Percentiles rank a stretch among this genome's conserved stretches.
Conservation (phyloP, 768 basidiomycete species). For the Pisolithus sp. region DNA sequence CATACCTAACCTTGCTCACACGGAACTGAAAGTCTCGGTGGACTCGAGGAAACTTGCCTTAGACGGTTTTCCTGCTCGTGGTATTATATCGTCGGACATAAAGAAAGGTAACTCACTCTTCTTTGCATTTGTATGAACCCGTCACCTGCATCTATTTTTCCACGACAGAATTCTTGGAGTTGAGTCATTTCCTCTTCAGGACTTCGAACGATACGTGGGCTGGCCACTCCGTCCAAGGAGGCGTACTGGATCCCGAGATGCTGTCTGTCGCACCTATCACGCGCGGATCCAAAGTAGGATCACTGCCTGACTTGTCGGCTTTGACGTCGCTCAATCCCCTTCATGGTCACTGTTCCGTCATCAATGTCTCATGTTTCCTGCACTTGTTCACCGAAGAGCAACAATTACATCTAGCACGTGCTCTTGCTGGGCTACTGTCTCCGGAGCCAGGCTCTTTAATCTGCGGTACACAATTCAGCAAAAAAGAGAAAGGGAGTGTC, state of each 20-base stretch:
- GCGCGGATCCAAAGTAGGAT: conserved; percentile 11
- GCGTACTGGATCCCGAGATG: conserved; percentile 40
- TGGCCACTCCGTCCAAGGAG: conserved; percentile 45
- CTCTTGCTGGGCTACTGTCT: conserved; percentile 37
- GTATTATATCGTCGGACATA: conserved; percentile 31
- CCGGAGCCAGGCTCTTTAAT: conserved; percentile 37
- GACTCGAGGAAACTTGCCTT: conserved; percentile 29
- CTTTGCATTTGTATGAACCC: background rate
- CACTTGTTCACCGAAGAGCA: conserved; percentile 37
- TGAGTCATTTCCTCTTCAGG: conserved; percentile 54
- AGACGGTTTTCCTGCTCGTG: conserved; percentile 32
- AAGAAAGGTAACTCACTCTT: conserved; percentile 19
- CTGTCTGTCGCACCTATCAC: conserved; percentile 29
- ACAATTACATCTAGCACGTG: conserved; percentile 36
- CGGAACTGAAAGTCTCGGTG: conserved; percentile 25
- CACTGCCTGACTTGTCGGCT: conserved; percentile 19
- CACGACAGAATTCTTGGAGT: conserved; percentile 48
- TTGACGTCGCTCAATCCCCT: conserved; percentile 37
- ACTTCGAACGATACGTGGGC: conserved; percentile 46
- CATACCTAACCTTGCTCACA: background rate
- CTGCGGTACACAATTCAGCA: no score
- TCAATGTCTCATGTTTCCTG: conserved; percentile 44
- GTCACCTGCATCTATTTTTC: no score
- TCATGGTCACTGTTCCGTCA: conserved; percentile 39
- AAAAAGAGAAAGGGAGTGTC: background rate